Conservation (phyloP, 768 basidiomycete genomes). For the Leccinum subgranulosum region DNA sequence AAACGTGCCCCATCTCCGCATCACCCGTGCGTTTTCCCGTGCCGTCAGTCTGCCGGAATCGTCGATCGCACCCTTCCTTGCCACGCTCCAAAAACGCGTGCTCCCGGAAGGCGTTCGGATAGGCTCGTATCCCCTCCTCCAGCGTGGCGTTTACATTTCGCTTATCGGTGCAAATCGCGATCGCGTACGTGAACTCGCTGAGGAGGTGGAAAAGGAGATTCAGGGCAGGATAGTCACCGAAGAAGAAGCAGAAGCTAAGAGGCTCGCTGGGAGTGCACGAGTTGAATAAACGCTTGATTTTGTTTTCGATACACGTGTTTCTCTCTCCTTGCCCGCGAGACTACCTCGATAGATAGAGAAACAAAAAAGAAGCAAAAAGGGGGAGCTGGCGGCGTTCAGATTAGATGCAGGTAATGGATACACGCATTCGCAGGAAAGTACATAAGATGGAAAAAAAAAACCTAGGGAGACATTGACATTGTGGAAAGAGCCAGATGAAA, state of each 20-base stretch:
- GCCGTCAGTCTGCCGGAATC: conserved; percentile 65
- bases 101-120: conserved; percentile 75
- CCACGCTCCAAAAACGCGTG: conserved; percentile 69
- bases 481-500: background rate
- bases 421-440: background rate
- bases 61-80: conserved; percentile 83
- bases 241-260: conserved; percentile 58
- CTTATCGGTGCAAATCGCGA: conserved; percentile 48
- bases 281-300: background rate
- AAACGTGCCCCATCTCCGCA: background rate
- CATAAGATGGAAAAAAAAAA: background rate
- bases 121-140: conserved; percentile 69
- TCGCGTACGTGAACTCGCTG: conserved; percentile 52
- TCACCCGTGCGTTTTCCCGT: background rate
- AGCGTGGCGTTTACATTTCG: conserved; percentile 61
- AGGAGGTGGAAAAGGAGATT: conserved; percentile 59
- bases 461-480: background rate
- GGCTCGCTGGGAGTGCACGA: conserved; percentile 22
- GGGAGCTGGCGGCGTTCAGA: background rate
- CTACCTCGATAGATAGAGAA: background rate
- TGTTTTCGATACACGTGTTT: background rate
- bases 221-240: conserved; percentile 60
- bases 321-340: background rate
- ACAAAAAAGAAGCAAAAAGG: background rate
- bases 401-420: background rate